Evolutionary conservation across 352 stramenopile genomes (phyloP).

Genomic region (Chrysophaeum taylorii): DNA sequence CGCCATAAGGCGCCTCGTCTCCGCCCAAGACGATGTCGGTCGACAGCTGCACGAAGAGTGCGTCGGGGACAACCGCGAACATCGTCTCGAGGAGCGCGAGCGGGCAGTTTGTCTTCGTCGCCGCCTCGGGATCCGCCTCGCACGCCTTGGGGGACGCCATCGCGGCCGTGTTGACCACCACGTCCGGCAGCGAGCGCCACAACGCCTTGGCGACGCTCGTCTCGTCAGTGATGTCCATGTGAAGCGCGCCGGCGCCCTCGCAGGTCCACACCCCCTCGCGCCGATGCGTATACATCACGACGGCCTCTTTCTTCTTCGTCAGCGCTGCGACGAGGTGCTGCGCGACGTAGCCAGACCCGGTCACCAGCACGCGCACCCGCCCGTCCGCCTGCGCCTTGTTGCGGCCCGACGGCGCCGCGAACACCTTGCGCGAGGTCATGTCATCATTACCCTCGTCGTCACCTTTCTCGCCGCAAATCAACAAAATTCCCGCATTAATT

Average conservation of each 20-base stretch:
- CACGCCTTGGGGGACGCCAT: neutral
- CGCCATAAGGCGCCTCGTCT: neutral
- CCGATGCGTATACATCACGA: neutral
- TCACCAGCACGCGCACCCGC: neutral
- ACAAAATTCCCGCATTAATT: too few species aligned
- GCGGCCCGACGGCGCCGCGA: too few species aligned
- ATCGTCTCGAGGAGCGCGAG: neutral
- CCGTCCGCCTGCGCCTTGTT: too few species aligned
- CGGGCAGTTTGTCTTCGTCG: neutral
- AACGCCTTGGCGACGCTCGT: neutral
- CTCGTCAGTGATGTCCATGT: neutral
- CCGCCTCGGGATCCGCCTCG: neutral
- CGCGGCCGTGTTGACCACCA: slow-evolving; percentile 3
- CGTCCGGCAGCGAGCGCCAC: neutral
- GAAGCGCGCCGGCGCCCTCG: too few species aligned
- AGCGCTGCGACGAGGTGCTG: slow-evolving; percentile 1
- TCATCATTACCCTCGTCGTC: too few species aligned
- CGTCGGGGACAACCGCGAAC: neutral
- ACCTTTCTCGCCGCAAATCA: too few species aligned
- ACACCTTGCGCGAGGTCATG: too few species aligned
- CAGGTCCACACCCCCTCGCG: neutral
- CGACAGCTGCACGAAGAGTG: neutral
- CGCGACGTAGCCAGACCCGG: slow-evolving; percentile 3
- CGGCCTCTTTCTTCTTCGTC: neutral
- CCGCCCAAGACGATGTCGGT: slow-evolving; percentile 2